Conservation (phyloP, 768 basidiomycete genomes). For the Hypsizygus marmoreus region DNA sequence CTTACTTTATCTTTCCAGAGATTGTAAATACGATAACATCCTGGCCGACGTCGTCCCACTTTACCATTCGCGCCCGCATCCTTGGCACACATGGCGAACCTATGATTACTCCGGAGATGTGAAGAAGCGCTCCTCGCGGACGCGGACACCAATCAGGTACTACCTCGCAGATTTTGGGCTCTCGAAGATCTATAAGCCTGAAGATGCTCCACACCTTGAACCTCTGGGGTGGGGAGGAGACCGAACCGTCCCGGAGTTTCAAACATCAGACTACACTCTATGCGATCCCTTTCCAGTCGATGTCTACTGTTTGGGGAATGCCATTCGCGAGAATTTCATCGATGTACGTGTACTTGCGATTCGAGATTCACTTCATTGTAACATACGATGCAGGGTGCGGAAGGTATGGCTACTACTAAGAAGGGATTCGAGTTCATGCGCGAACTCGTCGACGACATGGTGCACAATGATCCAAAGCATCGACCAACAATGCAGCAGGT, state of each 20-base stretch:
- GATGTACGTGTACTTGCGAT: conserved; percentile 19
- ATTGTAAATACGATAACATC: conserved; percentile 9
- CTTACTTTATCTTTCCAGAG: conserved; percentile 8
- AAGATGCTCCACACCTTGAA: conserved; percentile 11
- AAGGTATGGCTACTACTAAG: not conserved
- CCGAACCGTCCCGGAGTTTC: conserved; percentile 35
- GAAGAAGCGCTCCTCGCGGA: conserved; percentile 16
- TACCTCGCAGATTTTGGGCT: conserved; percentile 26
- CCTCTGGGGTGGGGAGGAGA: conserved; percentile 21
- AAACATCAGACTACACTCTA: conserved; percentile 11
- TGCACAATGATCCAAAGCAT: conserved; percentile 32
- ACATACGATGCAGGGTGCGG: not conserved
- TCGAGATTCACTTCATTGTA: not conserved
- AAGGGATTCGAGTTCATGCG: conserved; percentile 31
- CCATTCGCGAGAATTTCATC: conserved; percentile 25
- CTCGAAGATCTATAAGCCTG: conserved; percentile 16
- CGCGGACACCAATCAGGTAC: conserved; percentile 18
- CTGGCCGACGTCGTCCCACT: not conserved
- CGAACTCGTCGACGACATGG: conserved; percentile 37
- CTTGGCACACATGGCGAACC: not conserved
- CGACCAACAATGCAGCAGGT: conserved; percentile 41
- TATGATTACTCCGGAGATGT: conserved; percentile 15
- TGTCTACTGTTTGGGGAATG: conserved; percentile 33
- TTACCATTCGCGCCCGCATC: not conserved
- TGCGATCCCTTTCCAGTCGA: conserved; percentile 32